Evolutionary conservation across 805 yeast genomes (phyloP), one percentile per base, ranked within the genome.

Genomic region (Wickerhamiella brachini): DNA sequence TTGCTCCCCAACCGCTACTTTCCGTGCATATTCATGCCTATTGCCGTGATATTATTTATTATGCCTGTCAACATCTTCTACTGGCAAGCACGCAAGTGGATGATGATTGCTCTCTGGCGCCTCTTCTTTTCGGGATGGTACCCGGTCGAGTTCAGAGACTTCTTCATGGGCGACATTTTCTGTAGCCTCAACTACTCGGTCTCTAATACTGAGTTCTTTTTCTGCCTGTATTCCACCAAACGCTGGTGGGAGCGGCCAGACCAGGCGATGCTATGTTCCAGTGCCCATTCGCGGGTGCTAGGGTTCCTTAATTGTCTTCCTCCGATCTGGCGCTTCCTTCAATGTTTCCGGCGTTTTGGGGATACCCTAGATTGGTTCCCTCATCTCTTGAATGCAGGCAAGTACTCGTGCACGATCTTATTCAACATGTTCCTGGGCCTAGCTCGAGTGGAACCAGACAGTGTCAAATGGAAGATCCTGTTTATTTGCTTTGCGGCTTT

Each of bases 301-400:
- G 98, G 97, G 1, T 85, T 89, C 56, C 73, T 90, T 57, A 74
- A 88, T 31, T 74, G 95, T 8, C 64, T 93, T 18, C 98, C 98
- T 0, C 82, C 87, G 53, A 77, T 85, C 44, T 87, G 95, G 88
- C 83, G 98, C 68, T 78, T 85, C 52, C 62, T 90, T 51, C 98
- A 93, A 64, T 93, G 98, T 67, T 64, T 83, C 34, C 72, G 98
- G 59, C 94, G 98, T 75, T 93, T 75, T 64, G 78, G 81, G 24
- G 98, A 93, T 63, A 83, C 97, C 0, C 90, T 94, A 2, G 96
- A 89, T 61, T 83, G 89, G 85, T 93, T 93, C 63, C 98, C 98
- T 0, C 98, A 93, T 72, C 67, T 90, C 52, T 90, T 95, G 5
- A 93, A 93, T 60, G 86, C 86, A 73, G 60, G 72, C 34, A 93